Base-by-base conservation (phyloP, 2,329 filamentous ascomycete species). In the Cryphonectria nitschkei region DNA sequence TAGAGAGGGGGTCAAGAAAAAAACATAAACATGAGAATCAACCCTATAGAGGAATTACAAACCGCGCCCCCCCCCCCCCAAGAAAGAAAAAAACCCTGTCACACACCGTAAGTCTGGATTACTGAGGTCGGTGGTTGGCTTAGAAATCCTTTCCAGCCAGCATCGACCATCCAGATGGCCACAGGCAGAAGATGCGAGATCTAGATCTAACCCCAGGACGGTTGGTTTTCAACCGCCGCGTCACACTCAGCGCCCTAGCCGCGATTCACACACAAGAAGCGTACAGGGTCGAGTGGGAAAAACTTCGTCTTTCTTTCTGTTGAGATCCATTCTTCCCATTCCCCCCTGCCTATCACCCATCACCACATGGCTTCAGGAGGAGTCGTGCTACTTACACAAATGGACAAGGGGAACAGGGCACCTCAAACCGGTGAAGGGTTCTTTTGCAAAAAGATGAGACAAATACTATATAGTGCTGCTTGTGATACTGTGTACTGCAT, bases 221-320 rank as follows among this genome's bases (percentile, higher is more conserved):
- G 34, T 39, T 61, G 32, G 58, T 39, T n/a, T 34, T 39, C 32
- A 14, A 22, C 58, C 32, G 58, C 34, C 32, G 58, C 22, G 58
- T 61, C 19, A 39, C 58, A 61, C 58, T 32, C n/a, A 39, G 58
- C 58, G 58, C 58, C 34, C 34, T 61, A 61, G 19, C 32, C 58
- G 58, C 58, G 58, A 39, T 39, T 39, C 58, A n/a, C 34, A 39
- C 43, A 22, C 16, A 32, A 32, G 6, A 37, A 46, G 43, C 22
- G 43, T 34, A 6, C 16, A 19, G 16, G 43, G 43, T 50, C 16
- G 8, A 11, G 2, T 61, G 22, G 32, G 26, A 26, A 61, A 39
- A 19, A 39, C 8, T 60, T 50, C 8, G 46, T 16, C 2, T 16
- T 39, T 61, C 26, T 19, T 34, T 39, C 34, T n/a, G 16, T 34